phyloP scores from a whole-genome alignment of 176 grass and related monocot genomes.

The Raddia distichophylla region DNA sequence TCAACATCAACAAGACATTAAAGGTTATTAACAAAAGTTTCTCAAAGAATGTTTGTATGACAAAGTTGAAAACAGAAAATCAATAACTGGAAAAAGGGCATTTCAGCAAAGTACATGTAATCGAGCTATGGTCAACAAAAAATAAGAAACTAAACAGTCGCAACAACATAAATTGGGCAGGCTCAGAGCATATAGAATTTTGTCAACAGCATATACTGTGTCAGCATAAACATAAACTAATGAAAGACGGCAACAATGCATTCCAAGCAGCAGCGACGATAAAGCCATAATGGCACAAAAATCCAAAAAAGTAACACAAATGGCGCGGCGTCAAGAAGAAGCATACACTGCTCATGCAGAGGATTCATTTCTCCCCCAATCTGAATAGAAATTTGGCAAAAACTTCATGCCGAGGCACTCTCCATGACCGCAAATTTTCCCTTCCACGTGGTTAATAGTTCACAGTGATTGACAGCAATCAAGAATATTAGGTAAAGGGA shows the following conservation, averaged over 20 bases:
- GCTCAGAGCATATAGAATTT: background rate
- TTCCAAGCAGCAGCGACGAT: background rate
- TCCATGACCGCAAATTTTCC: background rate
- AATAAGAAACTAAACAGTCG: background rate
- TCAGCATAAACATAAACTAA: background rate
- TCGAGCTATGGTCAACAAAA: background rate
- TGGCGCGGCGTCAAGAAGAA: background rate
- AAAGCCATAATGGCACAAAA: background rate
- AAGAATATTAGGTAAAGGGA: background rate
- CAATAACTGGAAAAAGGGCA: background rate
- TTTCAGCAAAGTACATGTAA: slow-evolving; percentile 8
- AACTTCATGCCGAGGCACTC: background rate
- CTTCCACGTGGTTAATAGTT: background rate
- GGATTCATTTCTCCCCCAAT: too few relatives aligned
- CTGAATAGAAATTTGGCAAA: too few relatives aligned
- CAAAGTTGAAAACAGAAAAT: slow-evolving; percentile 3
- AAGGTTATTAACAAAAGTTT: background rate
- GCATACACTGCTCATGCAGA: background rate
- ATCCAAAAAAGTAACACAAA: background rate
- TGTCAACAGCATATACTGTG: background rate
- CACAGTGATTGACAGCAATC: background rate
- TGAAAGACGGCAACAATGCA: background rate
- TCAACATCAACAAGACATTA: background rate
- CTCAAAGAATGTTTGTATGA: background rate
- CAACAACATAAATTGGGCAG: background rate